Evolutionary conservation across 106 monocot genomes (phyloP).

Genomic region (Apostasia ramifera): DNA sequence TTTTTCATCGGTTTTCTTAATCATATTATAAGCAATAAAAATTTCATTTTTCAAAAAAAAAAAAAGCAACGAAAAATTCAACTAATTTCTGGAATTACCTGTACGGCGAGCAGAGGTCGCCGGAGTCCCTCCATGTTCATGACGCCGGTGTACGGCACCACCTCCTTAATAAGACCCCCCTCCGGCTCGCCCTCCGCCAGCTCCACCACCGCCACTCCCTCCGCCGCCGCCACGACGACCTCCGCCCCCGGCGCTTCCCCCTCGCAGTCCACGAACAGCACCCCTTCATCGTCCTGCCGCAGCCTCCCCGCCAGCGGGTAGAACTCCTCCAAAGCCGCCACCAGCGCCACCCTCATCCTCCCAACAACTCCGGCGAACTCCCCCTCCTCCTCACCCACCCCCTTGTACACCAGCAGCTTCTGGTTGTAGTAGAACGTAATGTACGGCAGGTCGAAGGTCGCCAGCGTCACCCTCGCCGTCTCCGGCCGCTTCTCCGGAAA

Average conservation of each 20-base stretch:
- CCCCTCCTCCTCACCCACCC: conserved; percentile 4
- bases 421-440: conserved; percentile 99
- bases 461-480: conserved; percentile 30
- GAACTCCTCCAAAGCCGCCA: conserved; percentile 44
- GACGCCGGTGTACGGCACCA: conserved; percentile 78
- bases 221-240: conserved; percentile 56
- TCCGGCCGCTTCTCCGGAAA: conserved; percentile 25
- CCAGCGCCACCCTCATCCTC: conserved; percentile 47
- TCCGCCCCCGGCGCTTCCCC: conserved; percentile 53
- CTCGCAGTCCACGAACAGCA: conserved; percentile 42
- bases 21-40: not conserved
- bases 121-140: conserved; percentile 92
- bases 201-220: conserved; percentile 42
- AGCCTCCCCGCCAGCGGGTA: conserved; percentile 74
- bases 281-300: conserved; percentile 57
- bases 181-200: conserved; percentile 41
- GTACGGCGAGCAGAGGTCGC: conserved; percentile 83
- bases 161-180: conserved; percentile 44
- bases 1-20: not conserved
- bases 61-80: too few species aligned
- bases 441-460: conserved; percentile 91
- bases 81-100: conserved; percentile 23
- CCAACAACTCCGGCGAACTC: conserved; percentile 2
- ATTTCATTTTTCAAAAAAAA: not conserved
- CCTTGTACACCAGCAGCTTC: conserved; percentile 81